Conservation (phyloP, 2,329 filamentous ascomycete species). For the Colletotrichum sp. region DNA sequence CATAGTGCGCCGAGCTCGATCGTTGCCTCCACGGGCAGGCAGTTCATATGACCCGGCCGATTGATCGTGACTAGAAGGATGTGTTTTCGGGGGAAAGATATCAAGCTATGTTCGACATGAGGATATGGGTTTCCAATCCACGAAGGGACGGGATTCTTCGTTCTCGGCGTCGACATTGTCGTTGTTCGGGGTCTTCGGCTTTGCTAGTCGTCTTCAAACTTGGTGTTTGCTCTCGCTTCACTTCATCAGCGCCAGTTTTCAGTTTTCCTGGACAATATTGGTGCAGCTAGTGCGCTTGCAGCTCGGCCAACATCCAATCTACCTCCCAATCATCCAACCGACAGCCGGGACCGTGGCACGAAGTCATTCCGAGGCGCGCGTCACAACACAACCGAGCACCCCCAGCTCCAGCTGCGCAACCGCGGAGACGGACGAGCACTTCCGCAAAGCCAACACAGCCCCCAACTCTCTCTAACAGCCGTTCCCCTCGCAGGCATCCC, state of each 20-base stretch:
- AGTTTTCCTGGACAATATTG: background rate
- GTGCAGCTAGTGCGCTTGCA: background rate
- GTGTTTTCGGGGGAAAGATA: constrained; percentile 45
- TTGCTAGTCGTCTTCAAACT: background rate
- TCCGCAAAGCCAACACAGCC: background rate
- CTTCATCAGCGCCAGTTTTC: background rate
- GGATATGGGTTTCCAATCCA: constrained; percentile 38
- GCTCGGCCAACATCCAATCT: background rate
- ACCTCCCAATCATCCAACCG: background rate
- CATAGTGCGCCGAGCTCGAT: constrained; percentile 49
- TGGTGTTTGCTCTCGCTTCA: background rate
- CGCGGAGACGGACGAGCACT: background rate
- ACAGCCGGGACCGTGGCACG: background rate
- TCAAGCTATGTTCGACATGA: constrained; percentile 33
- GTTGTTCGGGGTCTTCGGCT: background rate
- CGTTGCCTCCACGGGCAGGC: constrained; percentile 38
- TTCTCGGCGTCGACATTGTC: constrained; percentile 26
- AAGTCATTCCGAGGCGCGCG: background rate
- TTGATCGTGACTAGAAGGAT: constrained; percentile 51
- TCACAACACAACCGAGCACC: background rate
- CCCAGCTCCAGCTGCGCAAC: background rate
- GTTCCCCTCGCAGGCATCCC: background rate
- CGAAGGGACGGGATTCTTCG: constrained; percentile 32
- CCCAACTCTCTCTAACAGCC: background rate
- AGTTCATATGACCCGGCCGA: constrained; percentile 45